Conservation (phyloP, 331 rosid genomes). For the Erythrophleum ivorense region DNA sequence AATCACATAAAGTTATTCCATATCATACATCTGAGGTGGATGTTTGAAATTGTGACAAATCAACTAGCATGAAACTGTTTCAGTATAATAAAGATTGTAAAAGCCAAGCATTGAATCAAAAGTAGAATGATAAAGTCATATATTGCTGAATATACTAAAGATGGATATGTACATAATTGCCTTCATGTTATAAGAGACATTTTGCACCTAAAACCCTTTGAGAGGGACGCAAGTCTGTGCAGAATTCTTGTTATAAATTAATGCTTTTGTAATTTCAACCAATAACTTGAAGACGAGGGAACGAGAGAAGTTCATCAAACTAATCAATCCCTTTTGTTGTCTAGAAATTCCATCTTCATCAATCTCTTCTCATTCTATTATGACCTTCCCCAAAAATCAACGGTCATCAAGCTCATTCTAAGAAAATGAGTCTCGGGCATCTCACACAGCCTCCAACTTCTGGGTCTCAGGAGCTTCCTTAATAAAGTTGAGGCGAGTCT, state of each 20-base stretch:
- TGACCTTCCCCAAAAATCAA: constrained; percentile 31
- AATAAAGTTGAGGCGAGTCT: constrained; percentile 58
- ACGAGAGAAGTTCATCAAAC: neutral
- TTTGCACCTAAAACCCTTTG: constrained; percentile 26
- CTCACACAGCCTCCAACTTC: constrained; percentile 60
- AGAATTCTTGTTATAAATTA: constrained; percentile 28
- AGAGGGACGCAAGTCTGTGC: constrained; percentile 33
- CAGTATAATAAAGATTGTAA: neutral
- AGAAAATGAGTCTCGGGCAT: constrained; percentile 14
- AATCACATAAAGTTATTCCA: too few relatives aligned
- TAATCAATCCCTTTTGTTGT: neutral
- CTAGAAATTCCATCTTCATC: constrained; percentile 7
- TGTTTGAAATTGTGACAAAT: too few relatives aligned
- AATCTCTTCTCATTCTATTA: neutral
- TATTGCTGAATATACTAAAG: neutral
- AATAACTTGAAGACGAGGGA: constrained; percentile 22
- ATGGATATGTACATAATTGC: neutral
- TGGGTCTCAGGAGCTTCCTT: constrained; percentile 54
- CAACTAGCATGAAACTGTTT: too few relatives aligned
- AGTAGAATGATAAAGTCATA: neutral
- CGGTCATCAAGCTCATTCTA: neutral
- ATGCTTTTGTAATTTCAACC: constrained; percentile 32
- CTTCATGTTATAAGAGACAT: neutral
- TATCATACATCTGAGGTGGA: too few relatives aligned
- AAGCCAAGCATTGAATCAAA: neutral